These are phyloP conservation scores for Rutidosis leptorrhynchoides DNA, from an alignment of 129 eudicot genomes.

Conservation along the genomic window DNA sequence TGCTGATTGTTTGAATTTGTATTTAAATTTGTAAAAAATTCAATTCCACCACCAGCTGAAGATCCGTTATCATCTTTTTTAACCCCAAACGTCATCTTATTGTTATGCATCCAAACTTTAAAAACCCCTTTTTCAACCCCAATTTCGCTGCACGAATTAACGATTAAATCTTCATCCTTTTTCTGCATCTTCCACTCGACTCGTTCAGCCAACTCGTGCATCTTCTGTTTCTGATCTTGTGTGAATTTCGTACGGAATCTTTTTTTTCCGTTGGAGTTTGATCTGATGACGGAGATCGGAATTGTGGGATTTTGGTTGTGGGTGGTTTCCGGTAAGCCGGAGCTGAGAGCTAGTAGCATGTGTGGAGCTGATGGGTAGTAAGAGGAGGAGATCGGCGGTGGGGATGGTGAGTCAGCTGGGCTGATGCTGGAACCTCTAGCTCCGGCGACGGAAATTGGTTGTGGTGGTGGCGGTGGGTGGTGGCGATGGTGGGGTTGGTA, in stretches of 20 bases:
- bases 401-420: constrained; percentile 73
- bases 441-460: constrained; percentile 34
- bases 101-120: constrained; percentile 93
- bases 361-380: constrained; percentile 89
- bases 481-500: constrained; percentile 86
- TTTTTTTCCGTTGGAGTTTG: constrained; percentile 43
- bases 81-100: constrained; percentile 60
- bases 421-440: constrained; percentile 19
- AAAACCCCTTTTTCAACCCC: constrained; percentile 73
- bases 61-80: constrained; percentile 33
- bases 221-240: constrained; percentile 59
- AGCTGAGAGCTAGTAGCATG: constrained; percentile 80
- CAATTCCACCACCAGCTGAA: constrained; percentile 23
- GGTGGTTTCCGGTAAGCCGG: constrained; percentile 35
- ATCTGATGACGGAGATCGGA: constrained; percentile 14
- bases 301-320: constrained; percentile 18
- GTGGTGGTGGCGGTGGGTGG: constrained; percentile 54
- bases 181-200: constrained; percentile 90
- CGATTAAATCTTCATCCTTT: constrained; percentile 50
- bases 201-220: constrained; percentile 66
- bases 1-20: background rate
- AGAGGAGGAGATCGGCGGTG: constrained; percentile 87
- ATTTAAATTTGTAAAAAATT: constrained; percentile 20
- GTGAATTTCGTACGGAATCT: constrained; percentile 65
- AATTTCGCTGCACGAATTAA: constrained; percentile 49